These are phyloP conservation scores for Pterocarpus macrocarpus DNA, from an alignment of 306 rosid genomes.

Conservation along the genomic window DNA sequence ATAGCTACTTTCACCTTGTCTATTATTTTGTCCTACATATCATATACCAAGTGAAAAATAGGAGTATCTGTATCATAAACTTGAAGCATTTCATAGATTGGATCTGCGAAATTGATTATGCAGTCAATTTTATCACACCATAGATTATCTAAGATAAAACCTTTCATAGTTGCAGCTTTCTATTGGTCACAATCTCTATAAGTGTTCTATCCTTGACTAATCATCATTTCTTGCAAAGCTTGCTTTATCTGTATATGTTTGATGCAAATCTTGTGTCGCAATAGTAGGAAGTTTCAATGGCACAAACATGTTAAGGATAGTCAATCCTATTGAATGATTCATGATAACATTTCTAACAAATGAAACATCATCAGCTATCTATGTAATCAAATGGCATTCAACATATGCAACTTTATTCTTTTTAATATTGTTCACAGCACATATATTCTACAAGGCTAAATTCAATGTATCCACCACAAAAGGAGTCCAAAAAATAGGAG, in stretches of 20 bases:
- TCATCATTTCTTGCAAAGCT: background rate
- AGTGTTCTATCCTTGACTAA: background rate
- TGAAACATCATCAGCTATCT: too few relatives aligned
- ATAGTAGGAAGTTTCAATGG: too few relatives aligned
- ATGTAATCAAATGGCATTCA: too few relatives aligned
- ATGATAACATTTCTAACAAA: too few relatives aligned
- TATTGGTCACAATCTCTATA: background rate
- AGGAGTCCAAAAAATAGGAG: too few relatives aligned
- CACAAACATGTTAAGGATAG: too few relatives aligned
- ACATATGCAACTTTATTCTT: too few relatives aligned
- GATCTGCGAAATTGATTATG: background rate
- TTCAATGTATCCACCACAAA: too few relatives aligned
- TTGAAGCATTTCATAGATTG: background rate
- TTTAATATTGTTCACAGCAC: too few relatives aligned
- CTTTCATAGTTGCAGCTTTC: background rate
- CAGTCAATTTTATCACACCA: background rate
- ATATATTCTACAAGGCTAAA: too few relatives aligned
- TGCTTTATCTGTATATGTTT: background rate
- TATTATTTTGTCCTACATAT: constrained; percentile 1
- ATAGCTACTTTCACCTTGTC: background rate
- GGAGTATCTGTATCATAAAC: background rate
- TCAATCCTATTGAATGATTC: too few relatives aligned
- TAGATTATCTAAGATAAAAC: background rate
- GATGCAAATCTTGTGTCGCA: background rate
- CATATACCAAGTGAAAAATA: background rate